These are phyloP conservation scores for Metschnikowia shivogae DNA, from an alignment of 805 yeast species.

Conservation along the genomic window DNA sequence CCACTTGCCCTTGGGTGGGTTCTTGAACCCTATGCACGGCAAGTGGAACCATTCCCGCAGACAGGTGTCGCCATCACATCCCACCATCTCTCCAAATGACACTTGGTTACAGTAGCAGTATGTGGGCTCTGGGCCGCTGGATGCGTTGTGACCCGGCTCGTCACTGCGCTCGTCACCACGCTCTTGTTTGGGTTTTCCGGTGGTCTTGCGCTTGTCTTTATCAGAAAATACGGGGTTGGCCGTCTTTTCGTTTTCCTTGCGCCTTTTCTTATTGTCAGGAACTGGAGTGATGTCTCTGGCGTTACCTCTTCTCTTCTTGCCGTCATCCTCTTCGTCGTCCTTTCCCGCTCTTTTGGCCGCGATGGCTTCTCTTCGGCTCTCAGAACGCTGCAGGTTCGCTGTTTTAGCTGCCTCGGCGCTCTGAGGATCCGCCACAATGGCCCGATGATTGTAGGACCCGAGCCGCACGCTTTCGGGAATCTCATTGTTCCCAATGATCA, in stretches of 20 bases:
- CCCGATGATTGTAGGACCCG: conserved; percentile 86
- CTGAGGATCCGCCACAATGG: conserved; percentile 63
- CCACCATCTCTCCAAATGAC: conserved; percentile 98
- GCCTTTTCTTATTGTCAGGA: conserved; percentile 13
- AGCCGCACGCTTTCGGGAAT: conserved; percentile 74
- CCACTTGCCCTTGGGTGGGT: conserved; percentile 68
- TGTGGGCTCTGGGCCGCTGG: conserved; percentile 56
- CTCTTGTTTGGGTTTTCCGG: conserved; percentile 20
- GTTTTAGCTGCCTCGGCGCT: conserved; percentile 47
- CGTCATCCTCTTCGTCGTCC: conserved; percentile 30
- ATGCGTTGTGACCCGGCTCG: conserved; percentile 6
- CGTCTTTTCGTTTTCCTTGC: conserved; percentile 13
- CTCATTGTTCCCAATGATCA: conserved; percentile 67
- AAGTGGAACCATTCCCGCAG: conserved; percentile 94
- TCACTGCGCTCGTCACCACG: conserved; percentile 9
- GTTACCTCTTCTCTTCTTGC: conserved; percentile 12
- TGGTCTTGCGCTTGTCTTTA: conserved; percentile 19
- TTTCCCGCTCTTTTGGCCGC: conserved; percentile 76
- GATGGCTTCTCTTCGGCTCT: conserved; percentile 85
- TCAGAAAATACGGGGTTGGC: conserved; percentile 6
- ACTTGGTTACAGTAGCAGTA: conserved; percentile 97
- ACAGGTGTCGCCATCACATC: conserved; percentile 93
- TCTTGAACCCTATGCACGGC: conserved; percentile 83
- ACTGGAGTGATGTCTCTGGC: conserved; percentile 22
- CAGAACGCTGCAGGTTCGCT: conserved; percentile 74